Base-by-base conservation (phyloP, 2,329 filamentous ascomycete genomes). In the Tolypocladium inflatum region DNA sequence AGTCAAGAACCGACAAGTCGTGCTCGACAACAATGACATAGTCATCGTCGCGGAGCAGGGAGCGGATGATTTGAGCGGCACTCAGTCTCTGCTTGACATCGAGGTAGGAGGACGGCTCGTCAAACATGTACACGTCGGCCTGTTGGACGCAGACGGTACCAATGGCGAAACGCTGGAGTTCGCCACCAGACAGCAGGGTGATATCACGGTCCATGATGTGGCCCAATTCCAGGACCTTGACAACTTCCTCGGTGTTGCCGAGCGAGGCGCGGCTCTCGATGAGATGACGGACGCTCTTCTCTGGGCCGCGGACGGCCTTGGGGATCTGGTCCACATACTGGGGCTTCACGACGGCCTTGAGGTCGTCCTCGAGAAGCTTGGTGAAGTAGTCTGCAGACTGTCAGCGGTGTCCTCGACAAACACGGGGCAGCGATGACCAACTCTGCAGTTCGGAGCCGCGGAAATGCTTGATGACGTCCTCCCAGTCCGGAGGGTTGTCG, bases 11-110 rank as follows among this genome's bases (percentile, higher is more conserved):
- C 53, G 93, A 96, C 81, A 99, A 80, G 84, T 99, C 94, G 85
- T 99, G 94, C 83, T 99, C 94, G 67, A 99, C 94, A 62, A 97
- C 93, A 67, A 99, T 97, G 69, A 99, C 90, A 71, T 97, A 99
- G 78, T 96, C 90, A 67, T 97, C 84, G 53, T 91, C 85, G 54
- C 90, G 84, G 57, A 97, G 84, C 55, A 99, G 85, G 63, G 90
- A 92, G 64, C 94, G 91, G 68, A 99, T 97, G 66, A 96, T 90
- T 66, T 88, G 85, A 67, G 91, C 93, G 62, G 95, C 94, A 65
- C 88, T 89, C 65, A 99, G 80, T 87, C 94, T 90, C 78, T 99
- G 94, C 83, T 97, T 97, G 71, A 99, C 94, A 88, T 99, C 95
- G 59, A 99, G 84, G 76, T 97, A 99, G 42, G 94, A 99, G 45